phyloP scores from a whole-genome alignment of 2,329 filamentous ascomycete genomes.

The Neopestalotiopsis rosae region DNA sequence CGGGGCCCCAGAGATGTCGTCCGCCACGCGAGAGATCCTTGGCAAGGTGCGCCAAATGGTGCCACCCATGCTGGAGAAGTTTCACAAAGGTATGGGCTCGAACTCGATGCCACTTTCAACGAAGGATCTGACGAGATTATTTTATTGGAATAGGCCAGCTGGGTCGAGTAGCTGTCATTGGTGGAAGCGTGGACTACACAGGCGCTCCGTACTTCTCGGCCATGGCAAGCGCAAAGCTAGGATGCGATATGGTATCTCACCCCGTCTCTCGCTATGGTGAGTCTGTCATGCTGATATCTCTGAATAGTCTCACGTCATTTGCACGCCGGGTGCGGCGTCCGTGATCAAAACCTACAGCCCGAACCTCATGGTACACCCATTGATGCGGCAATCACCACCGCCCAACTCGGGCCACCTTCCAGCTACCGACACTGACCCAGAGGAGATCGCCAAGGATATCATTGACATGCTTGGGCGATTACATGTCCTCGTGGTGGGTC shows the following conservation, averaged over 20 bases:
- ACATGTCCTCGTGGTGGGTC: conserved; percentile 91
- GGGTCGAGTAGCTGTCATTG: conserved; percentile 90
- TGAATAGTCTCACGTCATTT: conserved; percentile 86
- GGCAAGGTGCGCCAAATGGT: conserved; percentile 86
- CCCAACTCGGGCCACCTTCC: conserved; percentile 47
- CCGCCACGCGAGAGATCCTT: conserved; percentile 76
- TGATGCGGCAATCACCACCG: conserved; percentile 77
- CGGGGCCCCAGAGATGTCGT: conserved; percentile 59
- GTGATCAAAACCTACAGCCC: conserved; percentile 99
- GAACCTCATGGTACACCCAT: conserved; percentile 96
- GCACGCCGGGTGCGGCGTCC: conserved; percentile 82
- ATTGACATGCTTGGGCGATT: conserved; percentile 83
- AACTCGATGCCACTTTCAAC: background rate
- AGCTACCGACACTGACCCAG: conserved; percentile 60
- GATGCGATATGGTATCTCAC: conserved; percentile 79
- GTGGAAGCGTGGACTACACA: conserved; percentile 94
- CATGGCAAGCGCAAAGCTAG: conserved; percentile 90
- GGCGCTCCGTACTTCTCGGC: conserved; percentile 98
- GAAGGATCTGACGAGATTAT: conserved; percentile 87
- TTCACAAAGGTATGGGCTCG: conserved; percentile 80
- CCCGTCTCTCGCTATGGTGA: background rate
- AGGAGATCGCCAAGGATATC: conserved; percentile 69
- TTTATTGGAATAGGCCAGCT: conserved; percentile 92
- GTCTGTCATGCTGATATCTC: background rate
- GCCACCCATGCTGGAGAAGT: conserved; percentile 91